These are phyloP conservation scores for Backusella mclennaniae DNA, from an alignment of 192 early-diverging fungal genomes.

Conservation along the genomic window DNA sequence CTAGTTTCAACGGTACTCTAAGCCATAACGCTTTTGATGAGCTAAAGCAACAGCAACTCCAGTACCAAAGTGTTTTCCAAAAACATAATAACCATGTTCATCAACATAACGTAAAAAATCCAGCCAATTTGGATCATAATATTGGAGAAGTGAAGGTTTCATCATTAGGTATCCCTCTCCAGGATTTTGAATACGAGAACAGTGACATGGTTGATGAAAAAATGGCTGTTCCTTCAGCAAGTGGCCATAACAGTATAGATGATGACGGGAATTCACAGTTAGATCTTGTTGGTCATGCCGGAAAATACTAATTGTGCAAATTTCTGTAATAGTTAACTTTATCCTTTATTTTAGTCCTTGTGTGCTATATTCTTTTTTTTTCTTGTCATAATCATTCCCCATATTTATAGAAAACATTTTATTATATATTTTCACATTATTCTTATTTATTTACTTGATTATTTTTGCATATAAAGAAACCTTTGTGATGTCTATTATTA, in stretches of 20 bases:
- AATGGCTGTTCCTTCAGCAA: too few species aligned
- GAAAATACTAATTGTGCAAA: background rate
- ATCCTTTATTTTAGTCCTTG: background rate
- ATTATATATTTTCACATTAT: background rate
- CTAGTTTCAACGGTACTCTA: conserved; percentile 3
- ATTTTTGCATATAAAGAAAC: background rate
- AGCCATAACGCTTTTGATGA: conserved; percentile 23
- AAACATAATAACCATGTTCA: conserved; percentile 7
- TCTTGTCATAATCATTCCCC: background rate
- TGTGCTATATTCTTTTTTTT: background rate
- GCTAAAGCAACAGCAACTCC: conserved; percentile 17
- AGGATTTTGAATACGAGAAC: background rate
- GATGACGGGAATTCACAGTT: conserved; percentile 6
- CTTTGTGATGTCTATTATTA: background rate
- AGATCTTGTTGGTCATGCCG: conserved; percentile 2
- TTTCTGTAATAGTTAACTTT: background rate
- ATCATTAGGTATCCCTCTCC: background rate
- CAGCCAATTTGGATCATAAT: background rate
- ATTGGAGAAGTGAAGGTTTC: conserved; percentile 1
- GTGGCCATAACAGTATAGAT: background rate
- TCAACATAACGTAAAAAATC: background rate
- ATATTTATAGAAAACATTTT: background rate
- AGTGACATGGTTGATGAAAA: conserved; percentile 2
- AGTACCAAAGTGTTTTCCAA: conserved; percentile 6
- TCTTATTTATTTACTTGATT: background rate